phyloP scores from a whole-genome alignment of 768 basidiomycete species.

The Phaffia tasmanica region DNA sequence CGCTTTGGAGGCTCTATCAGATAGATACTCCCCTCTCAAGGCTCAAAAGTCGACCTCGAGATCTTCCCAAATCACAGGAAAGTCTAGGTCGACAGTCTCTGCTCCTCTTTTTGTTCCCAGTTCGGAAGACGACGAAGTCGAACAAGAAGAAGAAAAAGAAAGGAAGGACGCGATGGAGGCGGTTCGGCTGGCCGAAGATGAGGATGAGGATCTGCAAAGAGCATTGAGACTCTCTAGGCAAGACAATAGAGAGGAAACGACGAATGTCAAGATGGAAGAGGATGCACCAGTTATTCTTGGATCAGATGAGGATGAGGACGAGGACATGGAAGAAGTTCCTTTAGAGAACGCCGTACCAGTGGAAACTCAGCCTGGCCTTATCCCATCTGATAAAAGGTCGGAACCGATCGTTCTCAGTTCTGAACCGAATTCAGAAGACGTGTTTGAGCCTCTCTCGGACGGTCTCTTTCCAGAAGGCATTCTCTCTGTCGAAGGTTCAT shows the following conservation, averaged over 20 bases:
- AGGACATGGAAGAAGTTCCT: neutral
- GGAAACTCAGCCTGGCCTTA: neutral
- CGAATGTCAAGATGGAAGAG: no score
- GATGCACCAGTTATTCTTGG: neutral
- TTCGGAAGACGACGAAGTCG: constrained; percentile 9
- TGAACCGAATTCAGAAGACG: neutral
- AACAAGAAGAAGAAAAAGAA: constrained; percentile 29
- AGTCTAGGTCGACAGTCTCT: no score
- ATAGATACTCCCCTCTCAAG: no score
- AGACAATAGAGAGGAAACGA: neutral
- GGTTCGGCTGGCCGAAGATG: constrained; percentile 4
- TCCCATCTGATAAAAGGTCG: no score
- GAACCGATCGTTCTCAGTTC: no score
- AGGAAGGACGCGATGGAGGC: constrained; percentile 29
- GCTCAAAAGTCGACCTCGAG: no score
- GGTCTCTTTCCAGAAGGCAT: no score
- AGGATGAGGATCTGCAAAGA: constrained; percentile 13
- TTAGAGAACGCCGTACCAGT: neutral
- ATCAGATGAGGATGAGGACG: constrained; percentile 6
- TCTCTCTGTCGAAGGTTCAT: no score
- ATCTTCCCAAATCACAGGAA: no score
- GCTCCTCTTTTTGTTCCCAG: no score
- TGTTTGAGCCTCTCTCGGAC: no score
- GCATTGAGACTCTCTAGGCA: constrained; percentile 5
- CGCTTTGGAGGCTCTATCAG: no score